A percentile compares a stretch with the other conserved stretches of the same genome.
Conservation (phyloP, 2,329 filamentous ascomycete genomes). For the Clonostachys rhizophaga region DNA sequence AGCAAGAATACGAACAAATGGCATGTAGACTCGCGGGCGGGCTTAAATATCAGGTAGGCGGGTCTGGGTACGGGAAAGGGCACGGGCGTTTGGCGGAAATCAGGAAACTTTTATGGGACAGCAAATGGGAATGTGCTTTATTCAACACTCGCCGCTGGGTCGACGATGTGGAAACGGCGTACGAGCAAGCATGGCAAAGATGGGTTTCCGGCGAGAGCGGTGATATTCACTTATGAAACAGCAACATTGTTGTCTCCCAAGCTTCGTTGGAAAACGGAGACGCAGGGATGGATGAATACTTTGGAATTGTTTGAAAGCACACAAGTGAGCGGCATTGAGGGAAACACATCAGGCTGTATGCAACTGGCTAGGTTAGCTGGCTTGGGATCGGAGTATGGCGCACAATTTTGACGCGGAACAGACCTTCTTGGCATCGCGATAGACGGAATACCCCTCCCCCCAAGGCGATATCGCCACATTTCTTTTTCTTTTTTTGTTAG, state of each 20-base stretch:
- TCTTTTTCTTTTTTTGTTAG: too few relatives aligned
- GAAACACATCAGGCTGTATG: too few relatives aligned
- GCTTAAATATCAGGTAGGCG: conserved; percentile 50
- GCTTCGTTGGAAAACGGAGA: not conserved
- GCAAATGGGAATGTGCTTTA: conserved; percentile 78
- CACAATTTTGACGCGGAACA: too few relatives aligned
- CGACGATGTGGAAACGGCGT: conserved; percentile 79
- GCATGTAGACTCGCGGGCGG: conserved; percentile 64
- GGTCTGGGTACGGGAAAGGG: conserved; percentile 44
- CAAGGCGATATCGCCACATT: too few relatives aligned
- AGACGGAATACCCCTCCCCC: too few relatives aligned
- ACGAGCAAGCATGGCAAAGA: conserved; percentile 79
- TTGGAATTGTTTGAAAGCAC: not conserved
- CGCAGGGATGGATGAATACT: not conserved
- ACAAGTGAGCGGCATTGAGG: too few relatives aligned
- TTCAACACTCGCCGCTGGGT: conserved; percentile 95
- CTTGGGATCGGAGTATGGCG: too few relatives aligned
- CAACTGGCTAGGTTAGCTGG: too few relatives aligned
- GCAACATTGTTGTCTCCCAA: too few relatives aligned
- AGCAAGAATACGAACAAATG: conserved; percentile 79
- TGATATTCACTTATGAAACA: conserved; percentile 73
- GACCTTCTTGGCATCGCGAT: too few relatives aligned
- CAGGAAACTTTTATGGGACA: conserved; percentile 75
- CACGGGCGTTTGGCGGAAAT: conserved; percentile 72
- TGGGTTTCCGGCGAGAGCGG: conserved; percentile 87